Evolutionary conservation across 2,329 filamentous ascomycete species (phyloP), one percentile per base, ranked within the genome.

Genomic region (Westerdykella ornata): DNA sequence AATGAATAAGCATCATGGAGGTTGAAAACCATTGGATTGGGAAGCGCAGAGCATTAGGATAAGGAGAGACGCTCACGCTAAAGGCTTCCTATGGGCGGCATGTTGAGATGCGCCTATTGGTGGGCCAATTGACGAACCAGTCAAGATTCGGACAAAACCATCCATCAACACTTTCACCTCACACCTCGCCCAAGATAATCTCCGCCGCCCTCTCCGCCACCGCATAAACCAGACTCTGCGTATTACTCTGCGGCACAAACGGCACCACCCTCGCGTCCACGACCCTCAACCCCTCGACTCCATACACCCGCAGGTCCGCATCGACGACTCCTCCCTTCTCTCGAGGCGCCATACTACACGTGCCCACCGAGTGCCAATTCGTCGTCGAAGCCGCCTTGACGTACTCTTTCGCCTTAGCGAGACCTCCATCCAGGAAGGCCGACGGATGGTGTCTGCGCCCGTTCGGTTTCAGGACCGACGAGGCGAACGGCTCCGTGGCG

Each of bases 201-300:
- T 58, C 52, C 16, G 59, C 59, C 7, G 57, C 59, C 47, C 57
- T 62, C 45, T 62, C 59, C 1, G 59, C 57, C 38, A 63, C 51
- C 14, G 49, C 47, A 37, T 53, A 56, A 13, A 56, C 49, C 8
- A 43, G 39, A 7, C 33, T 49, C 39, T 46, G 42, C 9, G 40
- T 37, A 38, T 54, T 54, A 12, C 43, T 41, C 26, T 45, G 48
- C 12, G 46, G 39, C 8, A 43, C 26, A 12, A 54, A 14, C 3
- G 48, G 50, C 20, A 54, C 37, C 2, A 54, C 37, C 36, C 46
- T 51, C 5, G 50, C 44, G 40, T 54, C 49, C 2, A 54, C 50
- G 19, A 52, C 34, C 30, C 52, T 34, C 38, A 62, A 29, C 1
- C 52, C 52, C 15, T 45, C 39, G 1, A 52, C 44, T 26, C 61